Evolutionary conservation across 169 alveolate species (phyloP).

Genomic region (Plasmodium berghei): DNA sequence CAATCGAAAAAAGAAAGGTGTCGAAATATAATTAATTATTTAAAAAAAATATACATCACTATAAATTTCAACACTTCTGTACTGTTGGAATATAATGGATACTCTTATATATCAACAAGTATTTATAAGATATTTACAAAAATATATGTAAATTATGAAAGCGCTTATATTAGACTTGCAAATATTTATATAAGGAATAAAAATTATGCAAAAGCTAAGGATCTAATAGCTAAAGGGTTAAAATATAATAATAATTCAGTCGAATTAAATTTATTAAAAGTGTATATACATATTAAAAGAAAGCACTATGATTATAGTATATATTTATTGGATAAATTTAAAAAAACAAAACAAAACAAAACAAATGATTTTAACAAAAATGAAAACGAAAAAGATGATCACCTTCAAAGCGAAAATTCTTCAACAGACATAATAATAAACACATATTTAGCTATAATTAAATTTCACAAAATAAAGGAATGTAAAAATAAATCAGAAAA

Average conservation of each 20-base stretch:
- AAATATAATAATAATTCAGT: slow-evolving; percentile 21
- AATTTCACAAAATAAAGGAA: slow-evolving; percentile 27
- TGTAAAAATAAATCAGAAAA: slow-evolving; percentile 49
- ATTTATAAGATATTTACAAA: slow-evolving; percentile 51
- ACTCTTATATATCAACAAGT: slow-evolving; percentile 17
- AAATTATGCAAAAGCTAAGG: slow-evolving; percentile 43
- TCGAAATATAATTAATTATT: slow-evolving; percentile 40
- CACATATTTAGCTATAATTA: slow-evolving; percentile 53
- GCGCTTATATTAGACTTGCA: slow-evolving; percentile 56
- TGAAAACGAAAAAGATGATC: no score
- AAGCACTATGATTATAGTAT: slow-evolving; percentile 70
- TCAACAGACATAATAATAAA: slow-evolving; percentile 10
- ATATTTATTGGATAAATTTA: slow-evolving; percentile 30
- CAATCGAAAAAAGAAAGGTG: slow-evolving; percentile 26
- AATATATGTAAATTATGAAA: slow-evolving; percentile 47
- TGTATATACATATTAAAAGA: slow-evolving; percentile 25
- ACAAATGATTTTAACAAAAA: background rate
- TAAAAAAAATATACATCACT: slow-evolving; percentile 47
- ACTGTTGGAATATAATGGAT: slow-evolving; percentile 38
- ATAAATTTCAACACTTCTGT: slow-evolving; percentile 40
- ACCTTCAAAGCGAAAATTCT: no score
- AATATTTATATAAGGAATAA: slow-evolving; percentile 41
- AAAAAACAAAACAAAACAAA: background rate
- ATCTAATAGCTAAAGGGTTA: slow-evolving; percentile 48
- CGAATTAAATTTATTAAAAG: slow-evolving; percentile 30